Percentiles rank a stretch among this genome's conserved stretches.
phyloP scores from a whole-genome alignment of 352 stramenopile species.

The Pythium aquatile region DNA sequence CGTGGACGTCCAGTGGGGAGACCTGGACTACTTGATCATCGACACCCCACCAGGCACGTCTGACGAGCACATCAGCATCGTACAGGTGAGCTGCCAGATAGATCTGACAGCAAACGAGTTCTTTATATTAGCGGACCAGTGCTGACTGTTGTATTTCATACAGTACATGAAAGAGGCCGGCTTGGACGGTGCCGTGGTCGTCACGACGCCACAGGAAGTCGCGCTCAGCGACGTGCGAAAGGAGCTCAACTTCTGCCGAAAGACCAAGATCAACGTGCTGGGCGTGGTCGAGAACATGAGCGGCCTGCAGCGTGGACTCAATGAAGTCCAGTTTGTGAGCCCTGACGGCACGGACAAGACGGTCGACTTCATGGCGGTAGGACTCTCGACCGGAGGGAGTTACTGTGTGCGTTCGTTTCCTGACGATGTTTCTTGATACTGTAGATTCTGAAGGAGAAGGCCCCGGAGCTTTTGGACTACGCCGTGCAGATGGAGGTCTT shows the following conservation, averaged over 20 bases:
- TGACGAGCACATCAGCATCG: conserved; percentile 99
- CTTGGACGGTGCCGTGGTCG: conserved; percentile 96
- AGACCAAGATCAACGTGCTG: conserved; percentile 87
- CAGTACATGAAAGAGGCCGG: conserved; percentile 97
- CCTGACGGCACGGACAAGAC: conserved; percentile 60
- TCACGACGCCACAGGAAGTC: conserved; percentile 99
- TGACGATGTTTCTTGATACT: neutral
- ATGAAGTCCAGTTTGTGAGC: conserved; percentile 67
- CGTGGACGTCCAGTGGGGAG: conserved; percentile 98
- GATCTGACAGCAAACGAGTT: neutral
- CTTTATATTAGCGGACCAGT: too few species aligned
- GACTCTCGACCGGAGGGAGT: neutral
- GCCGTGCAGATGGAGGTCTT: conserved; percentile 92
- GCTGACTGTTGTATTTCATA: too few species aligned
- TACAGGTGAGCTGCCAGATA: conserved; percentile 66
- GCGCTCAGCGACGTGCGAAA: conserved; percentile 99
- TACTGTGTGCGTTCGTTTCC: neutral
- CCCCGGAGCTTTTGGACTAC: conserved; percentile 71
- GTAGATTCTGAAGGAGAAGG: conserved; percentile 83
- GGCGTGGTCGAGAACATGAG: conserved; percentile 99
- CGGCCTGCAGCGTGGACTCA: conserved; percentile 83
- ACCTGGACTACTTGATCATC: conserved; percentile 99
- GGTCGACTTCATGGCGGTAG: conserved; percentile 54
- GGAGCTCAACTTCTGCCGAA: conserved; percentile 99
- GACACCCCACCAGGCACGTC: conserved; percentile 99